A percentile compares a stretch with the other conserved stretches of the same genome.
These are phyloP conservation scores for Micractinium sp. DNA, from an alignment of 139 green algal species.

Conservation along the genomic window DNA sequence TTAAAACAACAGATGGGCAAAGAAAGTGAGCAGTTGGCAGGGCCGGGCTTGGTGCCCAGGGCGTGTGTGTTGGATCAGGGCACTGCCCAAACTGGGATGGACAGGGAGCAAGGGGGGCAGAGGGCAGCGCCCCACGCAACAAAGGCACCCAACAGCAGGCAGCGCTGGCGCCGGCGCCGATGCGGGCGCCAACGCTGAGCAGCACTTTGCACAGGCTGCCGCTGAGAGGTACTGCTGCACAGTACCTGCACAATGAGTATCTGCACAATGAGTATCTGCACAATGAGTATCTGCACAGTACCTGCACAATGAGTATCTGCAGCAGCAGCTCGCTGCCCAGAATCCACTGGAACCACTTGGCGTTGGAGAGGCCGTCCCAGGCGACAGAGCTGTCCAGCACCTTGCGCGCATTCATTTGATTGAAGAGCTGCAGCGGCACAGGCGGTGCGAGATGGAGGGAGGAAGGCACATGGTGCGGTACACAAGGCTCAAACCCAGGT, in stretches of 20 bases:
- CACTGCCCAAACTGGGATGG: too few relatives aligned
- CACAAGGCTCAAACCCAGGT: neutral
- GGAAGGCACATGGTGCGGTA: too few relatives aligned
- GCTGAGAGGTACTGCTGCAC: too few relatives aligned
- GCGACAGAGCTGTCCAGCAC: constrained; percentile 72
- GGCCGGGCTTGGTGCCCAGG: too few relatives aligned
- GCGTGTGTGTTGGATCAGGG: too few relatives aligned
- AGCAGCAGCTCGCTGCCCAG: constrained; percentile 56
- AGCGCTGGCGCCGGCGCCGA: too few relatives aligned
- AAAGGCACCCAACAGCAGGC: too few relatives aligned
- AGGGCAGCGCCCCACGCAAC: too few relatives aligned
- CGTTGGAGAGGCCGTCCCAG: constrained; percentile 63
- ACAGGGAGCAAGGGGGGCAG: too few relatives aligned
- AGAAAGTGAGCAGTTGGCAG: neutral
- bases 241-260: constrained; percentile 57
- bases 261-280: constrained; percentile 22
- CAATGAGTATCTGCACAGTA: neutral
- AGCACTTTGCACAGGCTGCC: too few relatives aligned
- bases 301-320: constrained; percentile 51
- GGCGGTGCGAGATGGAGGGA: neutral
- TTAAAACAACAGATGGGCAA: neutral
- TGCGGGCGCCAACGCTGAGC: too few relatives aligned
- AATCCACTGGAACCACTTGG: constrained; percentile 75
- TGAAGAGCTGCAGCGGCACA: constrained; percentile 57
- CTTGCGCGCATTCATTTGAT: constrained; percentile 86